Evolutionary conservation across 345 rosid species (phyloP).

Genomic region (Camelina neglecta): DNA sequence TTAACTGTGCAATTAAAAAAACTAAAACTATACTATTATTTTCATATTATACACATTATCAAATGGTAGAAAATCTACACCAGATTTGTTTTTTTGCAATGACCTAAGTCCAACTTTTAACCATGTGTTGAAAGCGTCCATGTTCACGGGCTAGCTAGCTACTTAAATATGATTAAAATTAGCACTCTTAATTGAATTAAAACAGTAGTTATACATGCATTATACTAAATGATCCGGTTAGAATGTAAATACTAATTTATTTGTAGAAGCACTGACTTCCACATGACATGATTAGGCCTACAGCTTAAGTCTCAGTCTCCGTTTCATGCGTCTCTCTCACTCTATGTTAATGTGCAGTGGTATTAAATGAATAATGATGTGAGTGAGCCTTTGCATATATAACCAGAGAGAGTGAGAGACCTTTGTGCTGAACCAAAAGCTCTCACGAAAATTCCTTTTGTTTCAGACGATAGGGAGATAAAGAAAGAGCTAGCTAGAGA

Average conservation of each 20-base stretch:
- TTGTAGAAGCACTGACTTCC: slow-evolving; percentile 34
- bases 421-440: slow-evolving; percentile 35
- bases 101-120: slow-evolving; percentile 17
- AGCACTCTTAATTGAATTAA: slow-evolving; percentile 10
- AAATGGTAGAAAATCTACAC: neutral
- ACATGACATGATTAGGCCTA: slow-evolving; percentile 29
- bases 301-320: slow-evolving; percentile 35
- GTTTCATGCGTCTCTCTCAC: slow-evolving; percentile 30
- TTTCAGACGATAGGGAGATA: slow-evolving; percentile 11
- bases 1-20: neutral
- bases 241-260: slow-evolving; percentile 5
- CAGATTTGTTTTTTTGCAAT: neutral
- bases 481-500: neutral
- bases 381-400: slow-evolving; percentile 19
- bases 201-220: neutral
- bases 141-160: slow-evolving; percentile 4
- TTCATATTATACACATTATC: neutral
- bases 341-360: slow-evolving; percentile 21
- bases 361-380: slow-evolving; percentile 38
- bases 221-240: slow-evolving; percentile 1
- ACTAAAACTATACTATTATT: too few relatives aligned
- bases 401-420: slow-evolving; percentile 36
- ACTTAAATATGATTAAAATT: neutral
- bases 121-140: neutral
- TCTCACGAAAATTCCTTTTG: slow-evolving; percentile 42